These are phyloP conservation scores for sunflower (Helianthus annuus) DNA, from an alignment of 129 eudicot genomes.

Conservation along the genomic window HanXRQr2.0-SUNRISE NC_035434.2:31393589-31394088, in stretches of 20 bases:
- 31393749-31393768: constrained; percentile 81
- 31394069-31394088: too few relatives aligned
- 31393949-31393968: too few relatives aligned
- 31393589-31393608: constrained; percentile 41
- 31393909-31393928: too few relatives aligned
- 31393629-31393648: constrained; percentile 38
- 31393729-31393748: constrained; percentile 78
- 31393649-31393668: constrained; percentile 37
- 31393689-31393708: constrained; percentile 53
- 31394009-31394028: too few relatives aligned
- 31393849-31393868: constrained; percentile 23
- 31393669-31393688: constrained; percentile 59
- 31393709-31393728: constrained; percentile 74
- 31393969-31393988: too few relatives aligned
- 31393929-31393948: too few relatives aligned
- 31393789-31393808: constrained; percentile 23
- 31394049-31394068: too few relatives aligned
- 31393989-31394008: too few relatives aligned
- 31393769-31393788: constrained; percentile 75
- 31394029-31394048: too few relatives aligned
- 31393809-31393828: constrained; percentile 12
- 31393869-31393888: background rate
- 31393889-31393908: background rate
- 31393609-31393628: constrained; percentile 28
- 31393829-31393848: constrained; percentile 6